Base-by-base conservation (phyloP, 2,329 filamentous ascomycete genomes). In the Sclerotinia subarctica region DNA sequence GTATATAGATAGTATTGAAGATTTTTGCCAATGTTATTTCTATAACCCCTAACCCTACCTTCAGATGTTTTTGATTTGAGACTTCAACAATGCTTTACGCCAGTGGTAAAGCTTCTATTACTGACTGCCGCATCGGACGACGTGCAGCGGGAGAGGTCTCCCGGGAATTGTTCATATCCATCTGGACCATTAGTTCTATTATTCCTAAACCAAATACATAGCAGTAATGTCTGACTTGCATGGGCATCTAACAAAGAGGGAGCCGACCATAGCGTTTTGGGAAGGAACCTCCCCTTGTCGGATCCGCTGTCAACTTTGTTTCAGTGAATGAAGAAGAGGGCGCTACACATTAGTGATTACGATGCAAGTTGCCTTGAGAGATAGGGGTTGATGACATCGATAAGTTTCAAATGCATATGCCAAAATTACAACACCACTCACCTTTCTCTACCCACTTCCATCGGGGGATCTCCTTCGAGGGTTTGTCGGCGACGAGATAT, bases 131-230 rank as follows among this genome's bases (percentile, higher is more conserved):
- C 15, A 51, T 59, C 54, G 32, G 42, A 66, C 29, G 57, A 24
- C 44, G 15, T 67, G 46, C 64, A 67, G 56, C 64, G 47, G 64
- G 64, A 67, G 64, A 42, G n/a, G n/a, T 35, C 47, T 60, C 46
- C 54, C 56, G 46, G 53, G 47, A 54, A 44, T 54, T 59, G 24
- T 15, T 53, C 49, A 51, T 42, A 38, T 24, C 46, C 19, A 60
- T 63, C 35, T 21, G 44, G 35, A 11, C 44, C n/a, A 4, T 51
- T 44, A 26, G 24, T 47, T 32, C 17, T 17, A 24, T 35, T 24
- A 24, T 62, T 49, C 17, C 21, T 51, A 60, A 35, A 26, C 29
- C 26, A 29, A 49, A 47, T 8, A 32, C 24, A 32, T 32, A 53
- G 10, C 38, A 24, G 13, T 15, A 51, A 51, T 56, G 24, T 52